These are phyloP conservation scores for Wickerhamomyces bovis DNA, from an alignment of 805 yeast species.

Conservation along the genomic window DNA sequence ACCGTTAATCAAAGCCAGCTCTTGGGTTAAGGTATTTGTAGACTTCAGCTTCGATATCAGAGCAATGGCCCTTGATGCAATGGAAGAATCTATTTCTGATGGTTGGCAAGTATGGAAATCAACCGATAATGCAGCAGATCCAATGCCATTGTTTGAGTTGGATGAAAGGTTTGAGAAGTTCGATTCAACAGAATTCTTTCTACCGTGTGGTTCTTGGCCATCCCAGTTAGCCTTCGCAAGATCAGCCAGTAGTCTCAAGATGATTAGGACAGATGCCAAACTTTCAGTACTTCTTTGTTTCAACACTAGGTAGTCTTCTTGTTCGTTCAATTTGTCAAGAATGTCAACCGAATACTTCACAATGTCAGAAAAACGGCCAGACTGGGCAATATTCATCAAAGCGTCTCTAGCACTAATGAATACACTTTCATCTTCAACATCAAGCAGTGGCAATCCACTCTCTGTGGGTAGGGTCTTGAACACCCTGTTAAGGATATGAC, in stretches of 20 bases:
- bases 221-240: conserved; percentile 36
- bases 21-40: conserved; percentile 24
- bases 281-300: conserved; percentile 24
- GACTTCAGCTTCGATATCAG: conserved; percentile 28
- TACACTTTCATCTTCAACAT: conserved; percentile 31
- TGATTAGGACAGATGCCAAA: conserved; percentile 30
- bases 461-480: conserved; percentile 31
- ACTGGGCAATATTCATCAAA: conserved; percentile 26
- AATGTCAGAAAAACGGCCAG: conserved; percentile 26
- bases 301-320: conserved; percentile 22
- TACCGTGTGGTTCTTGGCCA: conserved; percentile 21
- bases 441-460: conserved; percentile 29
- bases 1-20: conserved; percentile 27
- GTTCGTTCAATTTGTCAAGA: conserved; percentile 24
- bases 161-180: conserved; percentile 15
- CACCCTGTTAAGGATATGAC: conserved; percentile 30
- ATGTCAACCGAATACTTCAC: conserved; percentile 21
- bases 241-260: conserved; percentile 35
- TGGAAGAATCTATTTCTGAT: conserved; percentile 18
- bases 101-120: conserved; percentile 32
- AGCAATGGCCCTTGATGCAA: conserved; percentile 25
- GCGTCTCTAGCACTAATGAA: conserved; percentile 30
- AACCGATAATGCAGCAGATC: conserved; percentile 28
- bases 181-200: conserved; percentile 21
- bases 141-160: conserved; percentile 21